Conservation (phyloP, 2,329 filamentous ascomycete genomes). For the Pleurostoma richardsiae region DNA sequence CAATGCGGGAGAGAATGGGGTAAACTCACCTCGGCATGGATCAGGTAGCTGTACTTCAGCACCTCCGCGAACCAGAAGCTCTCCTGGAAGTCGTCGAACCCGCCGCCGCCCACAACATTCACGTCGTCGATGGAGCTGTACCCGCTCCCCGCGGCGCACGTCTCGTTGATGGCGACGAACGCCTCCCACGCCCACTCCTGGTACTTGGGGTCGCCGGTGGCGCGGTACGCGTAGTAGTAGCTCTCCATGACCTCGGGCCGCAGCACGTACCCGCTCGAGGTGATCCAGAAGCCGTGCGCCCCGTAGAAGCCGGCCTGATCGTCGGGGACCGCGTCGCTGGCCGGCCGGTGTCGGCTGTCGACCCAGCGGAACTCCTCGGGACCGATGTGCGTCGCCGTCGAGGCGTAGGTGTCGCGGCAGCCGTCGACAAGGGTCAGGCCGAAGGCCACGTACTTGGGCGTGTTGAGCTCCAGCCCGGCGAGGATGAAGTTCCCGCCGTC, state of each 20-base stretch:
- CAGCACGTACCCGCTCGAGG: slow-evolving; percentile 56
- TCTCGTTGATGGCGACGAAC: slow-evolving; percentile 63
- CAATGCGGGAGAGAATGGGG: slow-evolving; percentile 4
- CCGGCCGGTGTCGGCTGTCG: slow-evolving; percentile 25
- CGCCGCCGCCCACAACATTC: slow-evolving; percentile 55
- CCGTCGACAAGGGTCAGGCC: slow-evolving; percentile 67
- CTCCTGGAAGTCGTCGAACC: slow-evolving; percentile 67
- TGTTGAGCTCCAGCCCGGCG: slow-evolving; percentile 64
- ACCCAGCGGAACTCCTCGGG: slow-evolving; percentile 69
- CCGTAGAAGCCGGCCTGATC: slow-evolving; percentile 56
- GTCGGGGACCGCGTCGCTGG: slow-evolving; percentile 32
- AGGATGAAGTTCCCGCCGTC: slow-evolving; percentile 82
- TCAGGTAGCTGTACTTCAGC: slow-evolving; percentile 77
- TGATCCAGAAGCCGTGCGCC: slow-evolving; percentile 68
- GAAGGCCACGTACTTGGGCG: slow-evolving; percentile 65
- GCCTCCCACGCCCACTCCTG: slow-evolving; percentile 82
- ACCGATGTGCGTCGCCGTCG: slow-evolving; percentile 67
- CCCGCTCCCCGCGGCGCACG: slow-evolving; percentile 59
- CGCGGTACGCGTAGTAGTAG: slow-evolving; percentile 81
- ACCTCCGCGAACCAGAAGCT: slow-evolving; percentile 87
- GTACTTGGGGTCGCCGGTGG: slow-evolving; percentile 70
- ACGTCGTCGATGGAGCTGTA: slow-evolving; percentile 65
- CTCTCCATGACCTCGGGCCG: slow-evolving; percentile 80
- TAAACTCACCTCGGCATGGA: slow-evolving; percentile 43
- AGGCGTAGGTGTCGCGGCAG: slow-evolving; percentile 69